Evolutionary conservation across 2,329 filamentous ascomycete genomes (phyloP).

Genomic region (Exophiala mesophila): DNA sequence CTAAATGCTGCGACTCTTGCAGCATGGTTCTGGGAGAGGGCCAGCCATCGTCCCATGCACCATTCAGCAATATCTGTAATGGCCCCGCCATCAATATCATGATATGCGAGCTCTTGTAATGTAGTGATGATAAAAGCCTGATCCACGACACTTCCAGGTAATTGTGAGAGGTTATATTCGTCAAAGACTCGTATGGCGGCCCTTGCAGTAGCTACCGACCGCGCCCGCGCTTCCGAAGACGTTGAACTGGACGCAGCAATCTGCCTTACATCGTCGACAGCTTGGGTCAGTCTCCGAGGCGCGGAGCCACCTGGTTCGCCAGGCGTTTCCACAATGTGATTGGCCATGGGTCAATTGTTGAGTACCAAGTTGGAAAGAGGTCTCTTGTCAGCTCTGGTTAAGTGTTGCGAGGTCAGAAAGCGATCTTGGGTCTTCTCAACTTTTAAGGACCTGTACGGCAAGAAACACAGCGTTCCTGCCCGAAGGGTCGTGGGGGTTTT

Average conservation of each 20-base stretch:
- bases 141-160: constrained; percentile 9
- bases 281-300: constrained; percentile 9
- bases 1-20: constrained; percentile 40
- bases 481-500: no score
- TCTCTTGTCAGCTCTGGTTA: no score
- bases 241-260: constrained; percentile 8
- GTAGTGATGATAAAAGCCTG: constrained; percentile 14
- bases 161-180: constrained; percentile 8
- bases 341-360: constrained; percentile 10
- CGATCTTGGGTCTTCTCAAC: no score
- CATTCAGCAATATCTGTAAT: constrained; percentile 46
- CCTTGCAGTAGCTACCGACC: constrained; percentile 10
- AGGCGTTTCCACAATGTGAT: background rate
- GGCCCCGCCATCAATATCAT: constrained; percentile 44
- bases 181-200: constrained; percentile 16
- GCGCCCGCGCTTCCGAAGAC: constrained; percentile 11
- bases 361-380: no score
- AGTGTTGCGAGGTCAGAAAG: no score
- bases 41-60: constrained; percentile 46
- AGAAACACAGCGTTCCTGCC: no score
- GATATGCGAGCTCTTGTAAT: constrained; percentile 47
- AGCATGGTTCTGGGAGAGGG: constrained; percentile 42
- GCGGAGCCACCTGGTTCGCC: constrained; percentile 4
- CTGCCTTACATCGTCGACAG: constrained; percentile 14
- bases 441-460: no score